phyloP scores from a whole-genome alignment of 163 green algal genomes.

The Coccomyxa subellipsoidea region DNA sequence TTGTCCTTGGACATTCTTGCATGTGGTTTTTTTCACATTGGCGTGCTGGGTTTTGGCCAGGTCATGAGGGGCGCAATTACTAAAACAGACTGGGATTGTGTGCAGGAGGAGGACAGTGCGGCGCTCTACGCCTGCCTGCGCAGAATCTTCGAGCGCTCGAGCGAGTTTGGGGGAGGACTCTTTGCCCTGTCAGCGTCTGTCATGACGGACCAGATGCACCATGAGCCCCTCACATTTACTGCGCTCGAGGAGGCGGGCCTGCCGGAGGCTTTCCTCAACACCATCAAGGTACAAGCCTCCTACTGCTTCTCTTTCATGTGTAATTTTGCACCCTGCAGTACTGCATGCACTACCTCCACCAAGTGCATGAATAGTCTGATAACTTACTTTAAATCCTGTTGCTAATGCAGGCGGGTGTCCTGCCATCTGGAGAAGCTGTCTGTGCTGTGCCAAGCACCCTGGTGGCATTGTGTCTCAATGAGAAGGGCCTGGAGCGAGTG shows the following conservation, averaged over 20 bases:
- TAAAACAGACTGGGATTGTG: constrained; percentile 1
- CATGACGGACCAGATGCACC: constrained; percentile 85
- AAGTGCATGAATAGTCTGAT: not conserved
- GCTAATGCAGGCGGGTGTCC: constrained; percentile 56
- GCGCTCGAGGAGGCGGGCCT: constrained; percentile 67
- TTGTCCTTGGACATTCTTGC: not conserved
- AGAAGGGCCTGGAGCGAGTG: constrained; percentile 64
- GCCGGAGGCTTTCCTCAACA: constrained; percentile 72
- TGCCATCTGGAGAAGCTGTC: constrained; percentile 76
- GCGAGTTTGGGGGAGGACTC: constrained; percentile 79
- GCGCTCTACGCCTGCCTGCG: constrained; percentile 58
- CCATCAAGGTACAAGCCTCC: constrained; percentile 41
- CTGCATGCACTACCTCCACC: too few relatives aligned
- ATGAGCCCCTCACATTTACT: constrained; percentile 83
- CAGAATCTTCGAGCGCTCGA: constrained; percentile 50
- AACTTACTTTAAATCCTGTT: not conserved
- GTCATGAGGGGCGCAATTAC: too few relatives aligned
- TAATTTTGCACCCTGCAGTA: too few relatives aligned
- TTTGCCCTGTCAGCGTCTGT: constrained; percentile 83
- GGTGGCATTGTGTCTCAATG: constrained; percentile 87
- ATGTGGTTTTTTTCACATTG: not conserved
- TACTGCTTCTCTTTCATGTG: too few relatives aligned
- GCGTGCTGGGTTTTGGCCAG: too few relatives aligned
- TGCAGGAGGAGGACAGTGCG: constrained; percentile 36
- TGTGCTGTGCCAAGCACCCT: constrained; percentile 74